Evolutionary conservation across 225 moss, liverwort and hornwort species (phyloP), one percentile per base, ranked within the genome.

Genomic region (Marchantia paleacea): DNA sequence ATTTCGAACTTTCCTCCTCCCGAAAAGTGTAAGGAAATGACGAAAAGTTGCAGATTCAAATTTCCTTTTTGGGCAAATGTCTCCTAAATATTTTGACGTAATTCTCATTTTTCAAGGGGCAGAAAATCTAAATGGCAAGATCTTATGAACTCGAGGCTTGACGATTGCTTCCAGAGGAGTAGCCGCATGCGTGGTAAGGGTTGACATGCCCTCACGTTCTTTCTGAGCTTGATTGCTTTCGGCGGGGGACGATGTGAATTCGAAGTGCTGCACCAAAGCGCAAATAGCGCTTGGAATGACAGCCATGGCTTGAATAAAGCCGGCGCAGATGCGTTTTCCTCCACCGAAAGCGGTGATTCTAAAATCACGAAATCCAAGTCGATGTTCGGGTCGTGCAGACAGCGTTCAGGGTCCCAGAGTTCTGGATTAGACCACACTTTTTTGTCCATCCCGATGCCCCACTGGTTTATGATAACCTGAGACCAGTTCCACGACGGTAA

Each of bases 241-340:
- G 28, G 68, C 25, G 14, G 30, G 30, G 30, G 12, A 7, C 68
- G 30, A 18, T 7, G 28, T 3, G 29, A 29, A 68, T 5, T 68
- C 68, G 8, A 30, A 68, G 29, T 68, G 30, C 24, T 68, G 68
- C 29, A 68, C 31, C 3, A 68, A 29, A 30, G 68, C 8, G 31
- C 68, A 13, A 31, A 68, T 15, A 6, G 25, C 13, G 30, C 28
- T 28, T n/a, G 30, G 12, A 16, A 29, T 13, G 6, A 84, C 0
- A 67, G 78, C 24, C 61, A 80, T 54, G 39, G 7, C 15, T 73
- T 83, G 83, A 29, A 68, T 3, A 25, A 91, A 81, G 72, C 90
- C 91, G 9, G 84, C 88, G 62, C 91, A 91, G 79, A 88, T 90
- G 49, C 91, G 78, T 80, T 90, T 91, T 53, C 91, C 91, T 7